Evolutionary conservation across 1,139 yeast genomes (phyloP), one percentile per base, ranked within the genome.

Genomic region (Meyerozyma smithsonii): DNA sequence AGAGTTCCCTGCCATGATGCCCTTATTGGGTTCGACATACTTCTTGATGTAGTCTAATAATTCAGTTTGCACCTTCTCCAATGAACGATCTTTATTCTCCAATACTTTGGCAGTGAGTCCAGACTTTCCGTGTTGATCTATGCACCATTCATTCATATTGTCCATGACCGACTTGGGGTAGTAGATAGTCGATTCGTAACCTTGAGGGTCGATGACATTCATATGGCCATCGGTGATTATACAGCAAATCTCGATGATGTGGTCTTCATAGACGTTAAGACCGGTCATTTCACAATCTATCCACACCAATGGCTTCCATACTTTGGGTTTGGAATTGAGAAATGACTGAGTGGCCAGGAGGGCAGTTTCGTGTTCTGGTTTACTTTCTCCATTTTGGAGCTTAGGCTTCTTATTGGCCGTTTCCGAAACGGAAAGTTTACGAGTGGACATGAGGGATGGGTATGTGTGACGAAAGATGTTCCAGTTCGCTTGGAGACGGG

Each of bases 281-380:
- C 99, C 99, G 0, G 99, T 94, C 98, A 94, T 94, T 50, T 67
- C 74, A 50, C 75, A 70, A 62, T 89, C 97, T 20, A 89, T 74
- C 97, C 97, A 89, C 4, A 89, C 94, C 16, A 86, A 60, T 5
- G 80, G 74, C 38, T 59, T 56, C 46, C 44, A 41, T 19, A 44
- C 26, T 15, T 28, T 30, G 15, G 39, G 34, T 8, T 30, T 30
- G 6, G 34, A 4, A 10, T 30, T 30, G 12, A 30, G 10, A 16
- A 30, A 6, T 11, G 34, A 8, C 21, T 30, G 34, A 2, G 34
- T 30, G n/a, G 34, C 34, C 15, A 16, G 15, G 7, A 30, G 21
- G 19, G 34, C 21, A 17, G 34, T 10, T 18, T 30, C 34, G 8
- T 11, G 21, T 10, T 10, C 23, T 5, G 34, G 15, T 5, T 30